A percentile compares a stretch with the other conserved stretches of the same genome.
These are phyloP conservation scores for Tulasnella sp. DNA, from an alignment of 768 basidiomycete species.

Conservation along the genomic window DNA sequence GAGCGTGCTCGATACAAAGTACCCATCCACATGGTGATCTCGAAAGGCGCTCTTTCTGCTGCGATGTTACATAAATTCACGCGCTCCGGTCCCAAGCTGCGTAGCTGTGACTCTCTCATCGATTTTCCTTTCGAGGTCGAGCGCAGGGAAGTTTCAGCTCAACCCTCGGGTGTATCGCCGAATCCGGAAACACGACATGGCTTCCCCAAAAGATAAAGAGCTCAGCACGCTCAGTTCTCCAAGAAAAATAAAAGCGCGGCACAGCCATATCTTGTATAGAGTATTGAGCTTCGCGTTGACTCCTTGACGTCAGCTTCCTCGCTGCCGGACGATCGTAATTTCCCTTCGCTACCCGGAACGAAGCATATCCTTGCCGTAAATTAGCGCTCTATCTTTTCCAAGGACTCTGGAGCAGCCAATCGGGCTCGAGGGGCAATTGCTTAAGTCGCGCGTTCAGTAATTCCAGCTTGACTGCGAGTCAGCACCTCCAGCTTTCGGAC, in stretches of 20 bases:
- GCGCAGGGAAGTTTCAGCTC: conserved; percentile 4
- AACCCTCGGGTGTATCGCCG: neutral
- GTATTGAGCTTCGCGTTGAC: neutral
- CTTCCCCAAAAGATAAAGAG: neutral
- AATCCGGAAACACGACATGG: neutral
- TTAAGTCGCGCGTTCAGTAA: neutral
- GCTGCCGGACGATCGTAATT: neutral
- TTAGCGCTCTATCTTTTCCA: neutral
- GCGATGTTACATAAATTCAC: neutral
- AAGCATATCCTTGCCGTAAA: neutral
- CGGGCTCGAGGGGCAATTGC: neutral
- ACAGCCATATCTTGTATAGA: neutral
- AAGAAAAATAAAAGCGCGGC: neutral
- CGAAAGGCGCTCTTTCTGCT: conserved; percentile 5
- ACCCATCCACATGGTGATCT: neutral
- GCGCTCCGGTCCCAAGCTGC: neutral
- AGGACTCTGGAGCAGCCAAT: neutral
- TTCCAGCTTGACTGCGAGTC: neutral
- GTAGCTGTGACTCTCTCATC: neutral
- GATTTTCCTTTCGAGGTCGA: neutral
- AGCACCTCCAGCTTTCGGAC: neutral
- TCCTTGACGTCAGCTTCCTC: neutral
- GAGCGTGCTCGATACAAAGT: neutral
- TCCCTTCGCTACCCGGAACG: neutral
- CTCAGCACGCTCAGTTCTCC: neutral